Percentiles rank a stretch among this genome's conserved stretches.
phyloP scores from a whole-genome alignment of 2,329 filamentous ascomycete genomes.

The Xylariaceae sp. region DNA sequence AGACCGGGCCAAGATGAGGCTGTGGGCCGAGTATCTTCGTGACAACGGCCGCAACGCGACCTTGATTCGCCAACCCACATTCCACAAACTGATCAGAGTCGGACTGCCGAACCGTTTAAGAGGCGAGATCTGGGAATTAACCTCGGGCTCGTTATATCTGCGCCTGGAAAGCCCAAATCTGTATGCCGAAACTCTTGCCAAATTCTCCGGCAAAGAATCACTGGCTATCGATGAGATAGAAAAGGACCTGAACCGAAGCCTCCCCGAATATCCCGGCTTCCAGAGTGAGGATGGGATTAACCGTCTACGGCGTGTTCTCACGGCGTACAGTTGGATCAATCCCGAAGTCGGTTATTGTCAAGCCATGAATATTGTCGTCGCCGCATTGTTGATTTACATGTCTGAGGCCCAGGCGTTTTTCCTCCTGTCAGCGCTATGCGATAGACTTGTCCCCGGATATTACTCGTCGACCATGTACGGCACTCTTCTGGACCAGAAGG shows the following conservation, averaged over 20 bases:
- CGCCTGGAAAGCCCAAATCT: slow-evolving; percentile 78
- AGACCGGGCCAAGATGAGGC: slow-evolving; percentile 91
- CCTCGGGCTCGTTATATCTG: slow-evolving; percentile 83
- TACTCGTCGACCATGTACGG: slow-evolving; percentile 99
- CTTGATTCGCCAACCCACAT: slow-evolving; percentile 88
- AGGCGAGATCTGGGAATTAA: slow-evolving; percentile 93
- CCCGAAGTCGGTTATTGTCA: slow-evolving; percentile 96
- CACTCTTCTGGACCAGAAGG: slow-evolving; percentile 89
- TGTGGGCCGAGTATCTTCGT: slow-evolving; percentile 94
- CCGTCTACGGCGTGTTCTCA: slow-evolving; percentile 79
- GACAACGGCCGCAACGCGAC: slow-evolving; percentile 94
- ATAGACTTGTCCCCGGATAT: slow-evolving; percentile 88
- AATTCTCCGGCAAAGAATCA: slow-evolving; percentile 78
- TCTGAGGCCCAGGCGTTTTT: slow-evolving; percentile 95
- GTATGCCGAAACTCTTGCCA: slow-evolving; percentile 75
- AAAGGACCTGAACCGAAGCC: slow-evolving; percentile 91
- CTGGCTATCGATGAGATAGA: slow-evolving; percentile 98
- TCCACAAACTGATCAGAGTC: slow-evolving; percentile 94
- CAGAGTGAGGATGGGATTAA: slow-evolving; percentile 94
- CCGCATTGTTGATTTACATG: slow-evolving; percentile 97
- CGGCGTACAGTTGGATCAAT: slow-evolving; percentile 96
- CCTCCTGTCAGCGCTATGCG: slow-evolving; percentile 82
- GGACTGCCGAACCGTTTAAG: slow-evolving; percentile 87
- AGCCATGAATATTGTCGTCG: slow-evolving; percentile 99
- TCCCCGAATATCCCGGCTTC: slow-evolving; percentile 95